Evolutionary conservation across 495 filamentous ascomycete species (phyloP), one percentile per base, ranked within the genome.

Genomic region (Penicillium crystallinum): DNA sequence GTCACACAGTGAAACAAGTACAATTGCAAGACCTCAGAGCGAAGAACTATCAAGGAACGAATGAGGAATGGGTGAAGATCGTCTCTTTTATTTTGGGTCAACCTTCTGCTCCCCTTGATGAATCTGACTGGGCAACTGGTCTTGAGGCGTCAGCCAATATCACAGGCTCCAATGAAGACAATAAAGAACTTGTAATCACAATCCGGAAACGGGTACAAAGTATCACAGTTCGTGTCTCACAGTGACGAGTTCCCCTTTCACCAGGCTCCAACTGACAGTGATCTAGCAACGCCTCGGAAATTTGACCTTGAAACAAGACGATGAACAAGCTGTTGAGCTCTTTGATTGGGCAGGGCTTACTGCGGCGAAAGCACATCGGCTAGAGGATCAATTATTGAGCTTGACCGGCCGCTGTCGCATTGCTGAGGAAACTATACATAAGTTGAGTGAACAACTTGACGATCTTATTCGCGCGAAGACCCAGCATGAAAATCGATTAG

Each of bases 321-420:
- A 86, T 22, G 80, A 83, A 43, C 76, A 84, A 49, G 81, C 78
- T 17, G 77, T 92, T 36, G 76, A 85, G 30, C 77, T 87, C 3
- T 88, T 87, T 52, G 82, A 88, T 43, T 95, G 90, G 90, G 78
- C 81, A 33, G 77, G 77, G 35, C 68, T 70, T 2, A 76, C 81
- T 9, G 68, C 83, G 0, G 59, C 69, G 3, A 66, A 71, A 31
- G 63, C 71, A 8, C 57, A 70, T 31, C 51, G 57, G 3, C 62
- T 80, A 4, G 68, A 76, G 49, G 69, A 73, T 41, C 72, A 78
- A 22, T 58, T 79, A 1, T 68, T 72, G 1, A 59, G 62, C 2
- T 63, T 90, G 9, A 76, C 78, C 40, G 51, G 65, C 14, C 75
- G 69, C 49, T 64, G 68, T 21, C 62, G 53, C 1, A 58, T 57